Conservation (phyloP, 805 yeast species). For the Aciculoconidium aculeatum region DNA sequence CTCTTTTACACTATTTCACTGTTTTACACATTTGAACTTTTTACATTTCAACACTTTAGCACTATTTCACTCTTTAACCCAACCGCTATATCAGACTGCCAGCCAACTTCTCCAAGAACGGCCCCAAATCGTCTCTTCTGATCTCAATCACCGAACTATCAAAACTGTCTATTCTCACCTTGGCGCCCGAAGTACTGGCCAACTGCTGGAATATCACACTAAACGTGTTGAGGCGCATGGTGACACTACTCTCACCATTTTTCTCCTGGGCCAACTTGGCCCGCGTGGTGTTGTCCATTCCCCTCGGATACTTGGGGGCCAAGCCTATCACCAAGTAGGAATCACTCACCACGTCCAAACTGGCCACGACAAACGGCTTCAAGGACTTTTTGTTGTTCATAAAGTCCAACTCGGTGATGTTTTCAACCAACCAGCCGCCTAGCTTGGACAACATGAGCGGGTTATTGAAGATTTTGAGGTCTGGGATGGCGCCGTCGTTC, state of each 20-base stretch:
- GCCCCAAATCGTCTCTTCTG: constrained; percentile 76
- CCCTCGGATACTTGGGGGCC: constrained; percentile 71
- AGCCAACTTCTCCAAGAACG: constrained; percentile 81
- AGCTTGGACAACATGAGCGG: constrained; percentile 80
- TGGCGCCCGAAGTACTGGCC: constrained; percentile 78
- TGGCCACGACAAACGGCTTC: constrained; percentile 81
- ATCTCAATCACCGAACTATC: constrained; percentile 92
- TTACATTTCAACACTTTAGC: too few relatives aligned
- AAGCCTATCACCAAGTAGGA: constrained; percentile 86
- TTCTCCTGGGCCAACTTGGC: constrained; percentile 23
- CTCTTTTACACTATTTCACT: too few relatives aligned
- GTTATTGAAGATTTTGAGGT: constrained; percentile 68
- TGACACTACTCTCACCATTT: constrained; percentile 35
- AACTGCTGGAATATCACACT: constrained; percentile 89
- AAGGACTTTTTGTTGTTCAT: constrained; percentile 30
- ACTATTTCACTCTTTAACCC: too few relatives aligned
- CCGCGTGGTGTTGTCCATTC: constrained; percentile 30
- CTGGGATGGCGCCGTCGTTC: constrained; percentile 74
- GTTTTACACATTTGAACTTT: too few relatives aligned
- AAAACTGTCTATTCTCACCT: constrained; percentile 87
- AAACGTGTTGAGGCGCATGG: constrained; percentile 64
- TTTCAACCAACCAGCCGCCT: constrained; percentile 88
- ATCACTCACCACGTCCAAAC: constrained; percentile 65
- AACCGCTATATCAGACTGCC: too few relatives aligned
- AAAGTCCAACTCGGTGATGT: constrained; percentile 72